phyloP scores from a whole-genome alignment of 345 rosid genomes.

The Salix arbutifolia region DNA sequence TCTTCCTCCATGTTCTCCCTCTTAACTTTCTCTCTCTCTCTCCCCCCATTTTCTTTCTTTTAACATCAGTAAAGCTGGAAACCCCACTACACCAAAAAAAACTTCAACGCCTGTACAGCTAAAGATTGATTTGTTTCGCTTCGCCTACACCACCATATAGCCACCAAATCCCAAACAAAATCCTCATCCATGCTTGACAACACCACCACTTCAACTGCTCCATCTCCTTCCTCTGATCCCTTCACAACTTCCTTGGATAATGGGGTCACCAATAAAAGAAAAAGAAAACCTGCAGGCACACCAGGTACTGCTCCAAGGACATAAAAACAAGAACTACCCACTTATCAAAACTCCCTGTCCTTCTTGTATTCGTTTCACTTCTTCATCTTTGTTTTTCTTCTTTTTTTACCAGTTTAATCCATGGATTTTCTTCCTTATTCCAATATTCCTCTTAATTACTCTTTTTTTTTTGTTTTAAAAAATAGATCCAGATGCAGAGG shows the following conservation, averaged over 20 bases:
- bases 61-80: slow-evolving; percentile 53
- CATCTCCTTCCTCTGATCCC: slow-evolving; percentile 53
- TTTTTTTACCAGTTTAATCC: background rate
- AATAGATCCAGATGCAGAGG: slow-evolving; percentile 88
- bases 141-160: slow-evolving; percentile 18
- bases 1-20: background rate
- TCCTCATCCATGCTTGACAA: slow-evolving; percentile 39
- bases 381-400: background rate
- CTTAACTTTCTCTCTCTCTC: slow-evolving; percentile 14
- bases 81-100: slow-evolving; percentile 39
- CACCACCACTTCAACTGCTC: slow-evolving; percentile 25
- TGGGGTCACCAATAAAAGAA: slow-evolving; percentile 60
- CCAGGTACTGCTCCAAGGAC: slow-evolving; percentile 46
- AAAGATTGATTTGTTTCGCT: slow-evolving; percentile 4
- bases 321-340: background rate
- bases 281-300: slow-evolving; percentile 88
- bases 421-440: background rate
- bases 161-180: background rate
- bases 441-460: background rate
- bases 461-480: background rate
- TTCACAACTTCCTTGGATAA: slow-evolving; percentile 43
- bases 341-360: background rate
- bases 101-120: background rate
- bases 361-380: background rate
- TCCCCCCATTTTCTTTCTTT: slow-evolving; percentile 12